Conservation (phyloP, 768 basidiomycete genomes). For the Trametes cubensis region DNA sequence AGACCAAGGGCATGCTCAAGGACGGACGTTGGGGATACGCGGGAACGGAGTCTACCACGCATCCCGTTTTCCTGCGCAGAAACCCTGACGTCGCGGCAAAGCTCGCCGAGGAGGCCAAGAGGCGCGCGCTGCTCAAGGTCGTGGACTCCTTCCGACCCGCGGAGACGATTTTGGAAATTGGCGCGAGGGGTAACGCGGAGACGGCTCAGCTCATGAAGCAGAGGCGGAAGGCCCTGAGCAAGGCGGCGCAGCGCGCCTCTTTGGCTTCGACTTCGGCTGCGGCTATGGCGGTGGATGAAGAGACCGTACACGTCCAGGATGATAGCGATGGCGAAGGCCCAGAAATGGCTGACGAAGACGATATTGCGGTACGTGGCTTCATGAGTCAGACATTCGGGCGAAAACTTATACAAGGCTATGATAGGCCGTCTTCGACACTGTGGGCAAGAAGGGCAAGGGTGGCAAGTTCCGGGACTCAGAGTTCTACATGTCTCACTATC, state of each 20-base stretch:
- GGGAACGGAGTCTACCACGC: constrained; percentile 62
- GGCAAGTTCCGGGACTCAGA: constrained; percentile 71
- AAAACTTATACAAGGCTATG: constrained; percentile 7
- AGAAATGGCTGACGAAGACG: constrained; percentile 79
- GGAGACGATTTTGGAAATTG: constrained; percentile 92
- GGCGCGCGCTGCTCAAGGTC: constrained; percentile 67
- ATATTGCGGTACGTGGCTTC: constrained; percentile 61
- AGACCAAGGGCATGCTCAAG: constrained; percentile 86
- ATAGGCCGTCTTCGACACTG: constrained; percentile 68
- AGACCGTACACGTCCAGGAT: constrained; percentile 38
- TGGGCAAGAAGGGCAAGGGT: constrained; percentile 41
- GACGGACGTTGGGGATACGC: constrained; percentile 68
- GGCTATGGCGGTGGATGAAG: constrained; percentile 37
- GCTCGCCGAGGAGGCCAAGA: constrained; percentile 52
- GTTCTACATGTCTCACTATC: constrained; percentile 92
- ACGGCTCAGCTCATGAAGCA: constrained; percentile 85
- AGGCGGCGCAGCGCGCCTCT: constrained; percentile 56
- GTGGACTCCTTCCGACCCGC: constrained; percentile 81
- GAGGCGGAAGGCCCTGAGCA: constrained; percentile 74
- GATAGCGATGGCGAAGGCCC: constrained; percentile 37
- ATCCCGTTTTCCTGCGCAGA: constrained; percentile 63
- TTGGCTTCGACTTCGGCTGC: constrained; percentile 37
- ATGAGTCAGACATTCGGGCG: background rate
- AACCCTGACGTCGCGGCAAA: constrained; percentile 36
- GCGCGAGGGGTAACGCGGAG: constrained; percentile 62